phyloP scores from a whole-genome alignment of 768 basidiomycete genomes.

The Xerocomellus chrysenteron region DNA sequence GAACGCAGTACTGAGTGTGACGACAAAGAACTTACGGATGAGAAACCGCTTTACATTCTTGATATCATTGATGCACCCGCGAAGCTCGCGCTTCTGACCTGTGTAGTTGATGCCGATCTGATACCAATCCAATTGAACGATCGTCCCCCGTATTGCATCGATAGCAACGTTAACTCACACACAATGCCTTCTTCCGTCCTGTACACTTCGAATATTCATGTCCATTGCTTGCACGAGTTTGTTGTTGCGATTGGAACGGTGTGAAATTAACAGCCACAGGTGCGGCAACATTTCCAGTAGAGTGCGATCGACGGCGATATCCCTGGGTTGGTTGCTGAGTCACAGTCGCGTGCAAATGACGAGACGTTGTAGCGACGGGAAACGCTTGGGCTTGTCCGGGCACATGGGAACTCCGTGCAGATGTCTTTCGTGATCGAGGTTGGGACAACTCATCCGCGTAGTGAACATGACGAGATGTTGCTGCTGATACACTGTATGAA shows the following conservation, averaged over 20 bases:
- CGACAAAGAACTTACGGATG: slow-evolving; percentile 42
- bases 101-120: slow-evolving; percentile 81
- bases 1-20: neutral
- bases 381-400: neutral
- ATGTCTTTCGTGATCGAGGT: slow-evolving; percentile 9
- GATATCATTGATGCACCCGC: slow-evolving; percentile 83
- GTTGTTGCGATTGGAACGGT: slow-evolving; percentile 8
- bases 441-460: slow-evolving; percentile 18
- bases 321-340: slow-evolving; percentile 7
- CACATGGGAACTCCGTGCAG: slow-evolving; percentile 4
- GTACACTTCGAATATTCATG: slow-evolving; percentile 50
- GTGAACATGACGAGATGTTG: slow-evolving; percentile 26
- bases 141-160: neutral
- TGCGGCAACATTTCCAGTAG: slow-evolving; percentile 13
- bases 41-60: slow-evolving; percentile 68
- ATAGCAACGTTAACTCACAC: slow-evolving; percentile 27
- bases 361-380: slow-evolving; percentile 4
- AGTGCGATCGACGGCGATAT: slow-evolving; percentile 22
- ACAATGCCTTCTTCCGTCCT: slow-evolving; percentile 52
- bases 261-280: neutral
- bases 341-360: neutral
- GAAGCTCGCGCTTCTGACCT: slow-evolving; percentile 60
- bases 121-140: neutral
- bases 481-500: slow-evolving; percentile 14
- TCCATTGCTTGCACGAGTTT: neutral